Base-by-base conservation (phyloP, 345 rosid species). In the Ceriops zippeliana region DNA sequence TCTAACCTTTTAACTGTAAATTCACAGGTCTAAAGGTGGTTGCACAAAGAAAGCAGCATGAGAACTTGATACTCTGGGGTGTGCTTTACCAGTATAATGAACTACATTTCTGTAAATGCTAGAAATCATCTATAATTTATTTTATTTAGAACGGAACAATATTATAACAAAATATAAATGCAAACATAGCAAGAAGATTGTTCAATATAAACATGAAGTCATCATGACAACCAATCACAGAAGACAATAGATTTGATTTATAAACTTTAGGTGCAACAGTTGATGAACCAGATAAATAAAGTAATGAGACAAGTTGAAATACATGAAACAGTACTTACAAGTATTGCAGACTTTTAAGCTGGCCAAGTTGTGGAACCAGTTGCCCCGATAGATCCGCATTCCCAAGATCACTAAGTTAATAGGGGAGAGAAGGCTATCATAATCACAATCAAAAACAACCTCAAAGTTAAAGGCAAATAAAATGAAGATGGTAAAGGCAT, bases 321-420 rank as follows among this genome's bases (percentile, higher is more conserved):
- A 28, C 10, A 34, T 52, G 49, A 8, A 34, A 58, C 3, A 62
- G 35, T 49, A 73, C 96, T 85, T 79, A 92, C 98, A 92, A 75
- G 81, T 92, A 89, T 78, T 87, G 96, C 83, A 92, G 84, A 71
- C 76, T 80, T 28, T 66, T 5, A 66, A 92, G 96, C 63, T 60
- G 83, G 30, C 89, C 90, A 35, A 88, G 93, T 80, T 82, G 86
- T 20, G 85, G 31, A 72, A 86, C 90, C 71, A 84, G 78, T 67
- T 72, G 85, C 65, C 93, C 93, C 28, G 93, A 75, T 42, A 88
- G 78, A 83, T 84, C 74, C 66, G 89, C 89, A 70, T 86, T 84
- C 73, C 90, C 90, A 70, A 86, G 90, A 67, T 86, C 90, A 66
- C 90, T 83, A 57, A 52, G 28, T n/a, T 7, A 56, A 57, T 26